Base-by-base conservation (phyloP, 129 eudicot species). In the Flaveria trinervia region DNA sequence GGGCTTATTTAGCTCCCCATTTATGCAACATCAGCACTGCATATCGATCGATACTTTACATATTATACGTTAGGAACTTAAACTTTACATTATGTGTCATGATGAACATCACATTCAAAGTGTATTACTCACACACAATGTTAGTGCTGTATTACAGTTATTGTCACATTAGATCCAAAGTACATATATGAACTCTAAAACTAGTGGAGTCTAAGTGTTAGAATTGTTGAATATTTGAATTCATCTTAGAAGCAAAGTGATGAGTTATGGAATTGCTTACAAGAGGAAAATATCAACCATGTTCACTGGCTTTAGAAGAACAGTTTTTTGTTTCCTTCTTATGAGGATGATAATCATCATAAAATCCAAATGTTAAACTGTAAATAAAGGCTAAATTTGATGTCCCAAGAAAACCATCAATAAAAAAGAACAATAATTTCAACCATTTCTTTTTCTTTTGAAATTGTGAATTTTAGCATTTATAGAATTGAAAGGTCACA, bases 301-400 rank as follows among this genome's bases (percentile, higher is more conserved):
- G 65, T 55, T 57, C 65, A 20, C 28, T 60, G 33, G 67, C 67
- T 5, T 20, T 22, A 3, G 6, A 18, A 55, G 7, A 55, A 18
- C 3, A 17, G 22, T 55, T 55, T 55, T 55, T 57, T 3, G 33
- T 20, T 2, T 22, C 12, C 11, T 18, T 18, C 28, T 20, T 23
- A 2, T 23, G 4, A 59, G 23, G 39, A 25, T 3, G 15, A 23
- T 10, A 1, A 11, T 25, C 33, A 11, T 25, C 39, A 2, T 3
- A 60, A 60, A 12, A 11, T 60, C 67, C 67, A 60, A 60, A 60
- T 57, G 1, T 57, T 57, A 57, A 57, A 57, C 65, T 57, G 33
- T 22, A 57, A 57, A 57, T 55, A 18, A 55, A 55, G 13, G 26
- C 52, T 12, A 48, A 13, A 48, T 48, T 10, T 48, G 52, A 48